Conservation (phyloP, 2,329 filamentous ascomycete species). For the Pezizomycotina sp. region DNA sequence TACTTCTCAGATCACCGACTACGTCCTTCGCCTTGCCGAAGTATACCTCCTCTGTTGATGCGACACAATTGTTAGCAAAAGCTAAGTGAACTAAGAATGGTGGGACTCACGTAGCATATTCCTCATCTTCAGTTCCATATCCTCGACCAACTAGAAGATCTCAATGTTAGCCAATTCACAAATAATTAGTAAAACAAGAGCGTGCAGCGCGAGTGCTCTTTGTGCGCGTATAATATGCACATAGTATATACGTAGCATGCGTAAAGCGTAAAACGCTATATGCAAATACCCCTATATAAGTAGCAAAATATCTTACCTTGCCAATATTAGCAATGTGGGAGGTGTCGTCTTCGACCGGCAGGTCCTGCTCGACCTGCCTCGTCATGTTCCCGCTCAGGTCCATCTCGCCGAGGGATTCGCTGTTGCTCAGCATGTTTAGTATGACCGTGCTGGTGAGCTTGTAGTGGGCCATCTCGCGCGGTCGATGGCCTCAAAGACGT, state of each 20-base stretch:
- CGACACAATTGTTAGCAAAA: slow-evolving; percentile 9
- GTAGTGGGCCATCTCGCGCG: slow-evolving; percentile 82
- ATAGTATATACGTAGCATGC: no score
- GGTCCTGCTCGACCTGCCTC: slow-evolving; percentile 80
- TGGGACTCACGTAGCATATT: slow-evolving; percentile 55
- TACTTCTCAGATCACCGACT: slow-evolving; percentile 81
- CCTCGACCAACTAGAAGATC: slow-evolving; percentile 88
- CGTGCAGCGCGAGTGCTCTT: no score
- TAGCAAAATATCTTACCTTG: slow-evolving; percentile 6
- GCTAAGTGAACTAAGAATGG: not conserved
- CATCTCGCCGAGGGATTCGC: slow-evolving; percentile 58
- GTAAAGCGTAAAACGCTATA: no score
- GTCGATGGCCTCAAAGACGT: slow-evolving; percentile 94
- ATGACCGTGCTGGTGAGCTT: slow-evolving; percentile 97
- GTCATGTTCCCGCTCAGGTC: slow-evolving; percentile 97
- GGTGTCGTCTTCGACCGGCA: slow-evolving; percentile 75
- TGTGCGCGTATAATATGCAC: no score
- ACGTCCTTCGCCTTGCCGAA: slow-evolving; percentile 99
- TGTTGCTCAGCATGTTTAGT: slow-evolving; percentile 59
- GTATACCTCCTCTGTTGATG: slow-evolving; percentile 65
- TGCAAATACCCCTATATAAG: not conserved
- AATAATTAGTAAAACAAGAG: no score
- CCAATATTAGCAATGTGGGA: slow-evolving; percentile 94
- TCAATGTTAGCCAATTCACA: no score
- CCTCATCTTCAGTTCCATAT: slow-evolving; percentile 99